A percentile compares a stretch with the other conserved stretches of the same genome.
Evolutionary conservation across 306 rosid genomes (phyloP).

Genomic region (Vachellia pachyceras): DNA sequence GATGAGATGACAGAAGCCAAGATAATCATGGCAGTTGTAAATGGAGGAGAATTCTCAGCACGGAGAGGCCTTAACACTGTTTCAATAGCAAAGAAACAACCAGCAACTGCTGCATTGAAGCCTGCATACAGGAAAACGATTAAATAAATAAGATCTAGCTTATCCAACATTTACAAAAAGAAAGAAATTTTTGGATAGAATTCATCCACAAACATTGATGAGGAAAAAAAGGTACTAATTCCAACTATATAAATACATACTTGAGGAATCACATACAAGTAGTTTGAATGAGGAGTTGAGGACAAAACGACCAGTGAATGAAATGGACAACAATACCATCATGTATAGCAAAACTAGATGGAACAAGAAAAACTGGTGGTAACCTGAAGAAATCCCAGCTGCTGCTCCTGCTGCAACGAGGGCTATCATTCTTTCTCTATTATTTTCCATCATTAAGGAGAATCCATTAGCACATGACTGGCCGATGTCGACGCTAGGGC

Average conservation of each 20-base stretch:
- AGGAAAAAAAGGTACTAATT: not conserved
- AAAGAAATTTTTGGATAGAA: slow-evolving; percentile 14
- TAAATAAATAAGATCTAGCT: slow-evolving; percentile 22
- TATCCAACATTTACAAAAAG: slow-evolving; percentile 26
- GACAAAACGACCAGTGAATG: slow-evolving; percentile 27
- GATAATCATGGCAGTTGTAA: slow-evolving; percentile 99
- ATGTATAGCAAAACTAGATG: slow-evolving; percentile 36
- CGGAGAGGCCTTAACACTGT: slow-evolving; percentile 93
- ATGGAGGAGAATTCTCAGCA: slow-evolving; percentile 98
- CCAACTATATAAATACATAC: no score
- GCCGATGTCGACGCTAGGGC: slow-evolving; percentile 98
- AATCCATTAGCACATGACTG: slow-evolving; percentile 95
- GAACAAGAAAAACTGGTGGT: slow-evolving; percentile 30
- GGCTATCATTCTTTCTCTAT: slow-evolving; percentile 88
- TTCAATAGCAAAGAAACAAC: slow-evolving; percentile 98
- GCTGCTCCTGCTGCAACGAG: slow-evolving; percentile 99
- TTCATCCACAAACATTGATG: slow-evolving; percentile 16
- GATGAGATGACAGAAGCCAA: slow-evolving; percentile 99
- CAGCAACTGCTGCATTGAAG: slow-evolving; percentile 98
- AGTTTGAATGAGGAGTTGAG: slow-evolving; percentile 15
- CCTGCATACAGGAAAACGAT: slow-evolving; percentile 64
- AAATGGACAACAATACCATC: not conserved
- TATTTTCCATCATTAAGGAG: slow-evolving; percentile 93
- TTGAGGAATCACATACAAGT: not conserved
- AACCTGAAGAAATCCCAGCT: slow-evolving; percentile 97